These are phyloP conservation scores for barley (Hordeum vulgare) DNA, from an alignment of 176 grass and related monocot species.

Conservation along the genomic window MorexV3_pseudomolecules_assembly NC_058524.1:467982196-467982695, in stretches of 20 bases:
- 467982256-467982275: neutral
- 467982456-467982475: neutral
- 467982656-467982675: neutral
- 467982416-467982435: neutral
- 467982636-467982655: neutral
- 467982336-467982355: neutral
- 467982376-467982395: neutral
- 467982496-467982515: neutral
- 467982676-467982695: neutral
- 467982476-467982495: neutral
- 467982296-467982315: neutral
- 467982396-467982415: neutral
- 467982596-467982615: constrained; percentile 10
- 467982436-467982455: neutral
- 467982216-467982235: neutral
- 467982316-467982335: neutral
- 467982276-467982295: neutral
- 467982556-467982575: neutral
- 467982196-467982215: neutral
- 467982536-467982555: neutral
- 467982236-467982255: neutral
- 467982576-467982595: neutral
- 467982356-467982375: neutral
- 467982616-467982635: neutral
- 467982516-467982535: neutral